These are phyloP conservation scores for Penicillium canescens DNA, from an alignment of 495 filamentous ascomycete species.

Conservation along the genomic window DNA sequence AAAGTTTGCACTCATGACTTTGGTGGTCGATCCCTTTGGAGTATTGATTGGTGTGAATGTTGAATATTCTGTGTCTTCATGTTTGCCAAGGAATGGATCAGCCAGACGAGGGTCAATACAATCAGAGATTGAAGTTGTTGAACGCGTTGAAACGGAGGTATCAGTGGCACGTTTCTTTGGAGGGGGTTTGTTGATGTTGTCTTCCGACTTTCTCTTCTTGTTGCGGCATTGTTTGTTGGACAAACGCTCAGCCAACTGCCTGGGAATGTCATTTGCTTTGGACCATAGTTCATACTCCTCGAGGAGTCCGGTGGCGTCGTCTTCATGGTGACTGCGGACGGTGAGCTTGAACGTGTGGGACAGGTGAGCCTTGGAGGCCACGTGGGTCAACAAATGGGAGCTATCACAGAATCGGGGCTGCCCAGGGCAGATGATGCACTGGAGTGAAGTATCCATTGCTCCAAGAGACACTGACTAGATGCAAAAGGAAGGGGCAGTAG, in stretches of 20 bases:
- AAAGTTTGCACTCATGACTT: not conserved
- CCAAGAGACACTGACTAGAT: conserved; percentile 8
- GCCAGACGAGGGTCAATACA: conserved; percentile 40
- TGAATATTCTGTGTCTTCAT: not conserved
- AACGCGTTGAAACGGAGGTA: not conserved
- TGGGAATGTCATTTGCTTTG: conserved; percentile 58
- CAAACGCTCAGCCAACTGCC: conserved; percentile 69
- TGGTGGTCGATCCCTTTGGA: not conserved
- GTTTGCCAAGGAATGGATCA: conserved; percentile 9
- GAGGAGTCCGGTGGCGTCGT: conserved; percentile 46
- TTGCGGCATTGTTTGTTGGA: conserved; percentile 68
- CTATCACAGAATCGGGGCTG: conserved; percentile 79
- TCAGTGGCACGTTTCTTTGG: not conserved
- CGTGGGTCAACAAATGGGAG: conserved; percentile 85
- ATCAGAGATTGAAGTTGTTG: conserved; percentile 12
- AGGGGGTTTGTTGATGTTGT: not conserved
- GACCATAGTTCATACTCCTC: conserved; percentile 73
- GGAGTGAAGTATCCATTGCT: conserved; percentile 57
- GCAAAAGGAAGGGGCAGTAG: conserved; percentile 6
- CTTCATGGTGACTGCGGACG: conserved; percentile 61
- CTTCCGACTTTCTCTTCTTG: conserved; percentile 34
- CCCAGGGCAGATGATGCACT: conserved; percentile 78
- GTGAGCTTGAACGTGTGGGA: conserved; percentile 71
- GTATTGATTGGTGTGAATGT: not conserved
- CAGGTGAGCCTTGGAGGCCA: conserved; percentile 82